phyloP scores from a whole-genome alignment of 2,329 filamentous ascomycete species.

The Raffaelea albimanens region DNA sequence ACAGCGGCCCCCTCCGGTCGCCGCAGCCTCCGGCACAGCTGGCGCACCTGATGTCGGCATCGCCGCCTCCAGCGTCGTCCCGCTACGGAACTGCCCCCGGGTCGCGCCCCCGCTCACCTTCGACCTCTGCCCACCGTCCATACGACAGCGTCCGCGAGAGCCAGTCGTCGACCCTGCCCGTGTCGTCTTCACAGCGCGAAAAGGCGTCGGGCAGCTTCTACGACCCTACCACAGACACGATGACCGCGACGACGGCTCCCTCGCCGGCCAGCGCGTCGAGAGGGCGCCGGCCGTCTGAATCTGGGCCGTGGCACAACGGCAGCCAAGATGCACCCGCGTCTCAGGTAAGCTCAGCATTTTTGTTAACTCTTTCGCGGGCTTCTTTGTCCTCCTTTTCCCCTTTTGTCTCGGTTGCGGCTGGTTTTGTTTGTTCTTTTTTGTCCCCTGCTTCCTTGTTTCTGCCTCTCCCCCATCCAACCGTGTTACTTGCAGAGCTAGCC shows the following conservation, averaged over 20 bases:
- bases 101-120: conserved; percentile 10
- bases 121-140: not conserved
- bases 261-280: conserved; percentile 16
- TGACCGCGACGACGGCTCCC: conserved; percentile 22
- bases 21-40: conserved; percentile 12
- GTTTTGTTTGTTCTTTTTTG: not conserved
- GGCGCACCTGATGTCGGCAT: conserved; percentile 25
- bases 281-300: conserved; percentile 36
- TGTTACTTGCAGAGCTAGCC: not conserved
- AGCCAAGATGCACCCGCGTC: conserved; percentile 29
- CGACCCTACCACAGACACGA: conserved; percentile 43
- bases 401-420: not conserved
- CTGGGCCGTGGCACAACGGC: conserved; percentile 34
- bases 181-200: conserved; percentile 8
- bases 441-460: not conserved
- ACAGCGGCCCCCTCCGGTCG: conserved; percentile 14
- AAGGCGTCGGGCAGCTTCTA: conserved; percentile 34
- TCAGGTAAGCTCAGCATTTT: conserved; percentile 32
- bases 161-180: conserved; percentile 3
- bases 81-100: not conserved
- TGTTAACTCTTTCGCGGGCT: not conserved
- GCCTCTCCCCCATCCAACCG: not conserved
- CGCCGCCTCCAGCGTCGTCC: conserved; percentile 4
- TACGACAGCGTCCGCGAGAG: conserved; percentile 1
- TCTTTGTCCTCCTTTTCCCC: not conserved